These are phyloP conservation scores for Beauveria sp. DNA, from an alignment of 2,329 filamentous ascomycete genomes.

Conservation along the genomic window DNA sequence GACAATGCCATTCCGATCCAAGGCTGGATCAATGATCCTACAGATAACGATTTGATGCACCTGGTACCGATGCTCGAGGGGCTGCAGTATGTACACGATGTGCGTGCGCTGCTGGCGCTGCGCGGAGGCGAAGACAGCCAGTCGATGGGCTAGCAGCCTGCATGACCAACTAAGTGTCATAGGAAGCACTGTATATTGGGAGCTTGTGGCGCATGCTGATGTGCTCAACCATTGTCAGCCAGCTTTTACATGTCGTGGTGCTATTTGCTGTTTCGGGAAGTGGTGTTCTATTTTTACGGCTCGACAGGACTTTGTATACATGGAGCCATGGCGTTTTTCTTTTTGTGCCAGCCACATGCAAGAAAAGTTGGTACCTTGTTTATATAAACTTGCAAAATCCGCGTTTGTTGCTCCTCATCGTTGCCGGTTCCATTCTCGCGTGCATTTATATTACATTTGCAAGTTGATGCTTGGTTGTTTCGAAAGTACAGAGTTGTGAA, in stretches of 20 bases:
- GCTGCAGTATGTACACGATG: slow-evolving; percentile 92
- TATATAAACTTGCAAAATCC: slow-evolving; percentile 1
- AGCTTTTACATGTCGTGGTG: not conserved
- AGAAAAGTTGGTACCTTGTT: slow-evolving; percentile 2
- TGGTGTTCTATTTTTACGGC: not conserved
- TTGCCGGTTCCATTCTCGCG: not conserved
- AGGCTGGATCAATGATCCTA: slow-evolving; percentile 98
- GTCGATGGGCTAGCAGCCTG: slow-evolving; percentile 33
- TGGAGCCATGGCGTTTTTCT: slow-evolving; percentile 3
- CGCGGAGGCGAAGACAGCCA: slow-evolving; percentile 75
- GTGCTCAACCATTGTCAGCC: slow-evolving; percentile 12
- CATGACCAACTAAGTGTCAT: not conserved
- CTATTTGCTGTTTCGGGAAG: not conserved
- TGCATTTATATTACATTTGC: not conserved
- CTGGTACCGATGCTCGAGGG: slow-evolving; percentile 88
- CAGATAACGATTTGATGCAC: slow-evolving; percentile 90
- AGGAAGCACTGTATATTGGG: not conserved
- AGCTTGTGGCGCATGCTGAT: slow-evolving; percentile 8
- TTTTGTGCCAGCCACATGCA: not conserved
- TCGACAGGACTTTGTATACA: slow-evolving; percentile 6
- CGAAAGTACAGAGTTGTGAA: not conserved
- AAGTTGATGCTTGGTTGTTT: not conserved
- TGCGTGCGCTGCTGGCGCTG: slow-evolving; percentile 80
- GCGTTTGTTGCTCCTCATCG: not conserved
- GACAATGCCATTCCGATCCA: slow-evolving; percentile 99